phyloP scores from a whole-genome alignment of 108 stramenopile genomes.

The Stephanodiscus minutulus region DNA sequence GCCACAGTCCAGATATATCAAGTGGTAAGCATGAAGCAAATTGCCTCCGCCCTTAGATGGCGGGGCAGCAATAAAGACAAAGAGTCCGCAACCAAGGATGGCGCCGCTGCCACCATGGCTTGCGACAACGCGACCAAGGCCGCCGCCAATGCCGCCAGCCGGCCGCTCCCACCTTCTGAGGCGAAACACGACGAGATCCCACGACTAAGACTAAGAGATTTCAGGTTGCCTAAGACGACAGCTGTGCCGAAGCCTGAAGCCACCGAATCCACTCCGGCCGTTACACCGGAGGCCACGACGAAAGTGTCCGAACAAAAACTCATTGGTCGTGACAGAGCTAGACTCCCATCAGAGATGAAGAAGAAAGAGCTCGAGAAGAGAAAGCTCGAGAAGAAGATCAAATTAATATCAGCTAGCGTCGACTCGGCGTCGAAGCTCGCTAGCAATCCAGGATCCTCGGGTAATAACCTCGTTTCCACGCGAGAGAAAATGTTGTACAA shows the following conservation, averaged over 20 bases:
- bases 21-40: slow-evolving; percentile 4
- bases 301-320: not conserved
- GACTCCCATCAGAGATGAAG: not conserved
- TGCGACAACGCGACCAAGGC: not conserved
- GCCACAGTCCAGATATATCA: not conserved
- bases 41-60: not conserved
- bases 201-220: not conserved
- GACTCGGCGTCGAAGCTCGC: not conserved
- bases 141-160: not conserved
- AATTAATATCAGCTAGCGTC: no score
- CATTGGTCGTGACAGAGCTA: not conserved
- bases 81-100: not conserved
- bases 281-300: not conserved
- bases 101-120: no score
- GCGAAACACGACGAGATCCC: not conserved
- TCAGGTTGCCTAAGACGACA: not conserved
- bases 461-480: not conserved
- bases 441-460: not conserved
- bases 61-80: not conserved
- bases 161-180: not conserved
- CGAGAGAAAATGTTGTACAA: slow-evolving; percentile 42
- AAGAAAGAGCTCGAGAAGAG: no score
- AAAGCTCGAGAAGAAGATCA: no score
- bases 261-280: not conserved
- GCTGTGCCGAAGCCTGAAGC: not conserved